phyloP scores from a whole-genome alignment of 2,329 filamentous ascomycete species.

The Neocucurbitaria cava region DNA sequence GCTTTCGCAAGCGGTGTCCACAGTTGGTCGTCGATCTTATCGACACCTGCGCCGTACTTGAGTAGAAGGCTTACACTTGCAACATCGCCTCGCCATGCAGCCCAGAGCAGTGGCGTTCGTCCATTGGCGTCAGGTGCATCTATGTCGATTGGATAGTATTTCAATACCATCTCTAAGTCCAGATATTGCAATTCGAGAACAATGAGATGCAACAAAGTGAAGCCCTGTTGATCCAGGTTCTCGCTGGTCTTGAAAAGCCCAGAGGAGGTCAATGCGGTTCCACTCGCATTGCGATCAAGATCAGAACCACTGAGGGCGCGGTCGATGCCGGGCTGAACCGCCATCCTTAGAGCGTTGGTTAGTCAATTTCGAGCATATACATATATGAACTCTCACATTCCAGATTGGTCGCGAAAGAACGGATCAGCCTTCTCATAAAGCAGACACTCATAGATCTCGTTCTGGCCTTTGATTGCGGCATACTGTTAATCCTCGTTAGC shows the following conservation, averaged over 20 bases:
- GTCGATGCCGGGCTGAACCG: constrained; percentile 9
- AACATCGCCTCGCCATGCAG: constrained; percentile 12
- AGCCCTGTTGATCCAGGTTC: constrained; percentile 8
- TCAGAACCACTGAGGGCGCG: constrained; percentile 1
- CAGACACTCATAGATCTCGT: constrained; percentile 2
- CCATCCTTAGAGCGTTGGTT: too few relatives aligned
- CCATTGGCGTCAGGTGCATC: constrained; percentile 9
- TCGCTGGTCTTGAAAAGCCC: constrained; percentile 3
- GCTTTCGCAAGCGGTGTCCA: constrained; percentile 12
- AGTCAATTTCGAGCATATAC: too few relatives aligned
- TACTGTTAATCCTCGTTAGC: neutral
- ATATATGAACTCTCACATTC: constrained; percentile 1
- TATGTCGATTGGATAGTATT: constrained; percentile 4
- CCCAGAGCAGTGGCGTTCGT: constrained; percentile 12
- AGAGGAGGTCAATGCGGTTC: neutral
- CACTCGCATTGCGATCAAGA: constrained; percentile 3
- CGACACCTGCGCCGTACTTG: constrained; percentile 3
- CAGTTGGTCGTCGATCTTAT: constrained; percentile 3
- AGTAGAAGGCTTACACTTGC: constrained; percentile 7
- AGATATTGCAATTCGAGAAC: neutral
- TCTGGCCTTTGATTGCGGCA: constrained; percentile 9
- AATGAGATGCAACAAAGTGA: constrained; percentile 8
- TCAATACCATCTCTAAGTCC: constrained; percentile 4
- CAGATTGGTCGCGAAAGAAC: constrained; percentile 5
- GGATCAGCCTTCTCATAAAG: constrained; percentile 6